phyloP scores from a whole-genome alignment of 805 yeast species.

The Zygotorulaspora florentina region DNA sequence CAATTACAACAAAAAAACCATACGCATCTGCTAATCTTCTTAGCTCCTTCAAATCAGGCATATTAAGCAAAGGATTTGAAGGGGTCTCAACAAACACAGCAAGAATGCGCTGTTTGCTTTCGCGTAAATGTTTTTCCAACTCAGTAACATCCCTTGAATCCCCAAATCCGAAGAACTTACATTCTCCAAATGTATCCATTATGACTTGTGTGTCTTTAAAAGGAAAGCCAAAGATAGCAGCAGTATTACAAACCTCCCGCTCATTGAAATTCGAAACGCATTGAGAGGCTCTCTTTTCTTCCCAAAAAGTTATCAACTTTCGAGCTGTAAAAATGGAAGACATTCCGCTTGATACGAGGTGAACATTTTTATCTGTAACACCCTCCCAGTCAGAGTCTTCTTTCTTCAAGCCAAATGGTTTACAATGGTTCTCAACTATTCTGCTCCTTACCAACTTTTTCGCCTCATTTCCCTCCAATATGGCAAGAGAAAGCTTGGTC shows the following conservation, averaged over 20 bases:
- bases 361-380: slow-evolving; percentile 52
- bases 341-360: slow-evolving; percentile 82
- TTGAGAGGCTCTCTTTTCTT: slow-evolving; percentile 3
- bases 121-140: slow-evolving; percentile 50
- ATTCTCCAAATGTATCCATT: slow-evolving; percentile 73
- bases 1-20: slow-evolving; percentile 71
- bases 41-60: slow-evolving; percentile 66
- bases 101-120: slow-evolving; percentile 50
- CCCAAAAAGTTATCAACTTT: slow-evolving; percentile 26
- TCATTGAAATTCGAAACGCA: neutral
- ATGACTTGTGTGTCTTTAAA: slow-evolving; percentile 86
- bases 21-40: slow-evolving; percentile 58
- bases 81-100: slow-evolving; percentile 87
- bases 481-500: slow-evolving; percentile 1
- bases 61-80: slow-evolving; percentile 77
- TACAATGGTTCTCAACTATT: slow-evolving; percentile 12
- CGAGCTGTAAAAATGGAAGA: slow-evolving; percentile 79
- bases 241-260: slow-evolving; percentile 12
- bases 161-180: slow-evolving; percentile 79
- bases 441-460: slow-evolving; percentile 12
- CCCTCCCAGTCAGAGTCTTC: slow-evolving; percentile 36
- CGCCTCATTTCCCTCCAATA: slow-evolving; percentile 7
- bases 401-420: slow-evolving; percentile 10
- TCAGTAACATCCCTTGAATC: slow-evolving; percentile 63
- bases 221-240: slow-evolving; percentile 90